Conservation (phyloP, 176 grass and related monocot genomes). For the Oryza officinalis region DNA sequence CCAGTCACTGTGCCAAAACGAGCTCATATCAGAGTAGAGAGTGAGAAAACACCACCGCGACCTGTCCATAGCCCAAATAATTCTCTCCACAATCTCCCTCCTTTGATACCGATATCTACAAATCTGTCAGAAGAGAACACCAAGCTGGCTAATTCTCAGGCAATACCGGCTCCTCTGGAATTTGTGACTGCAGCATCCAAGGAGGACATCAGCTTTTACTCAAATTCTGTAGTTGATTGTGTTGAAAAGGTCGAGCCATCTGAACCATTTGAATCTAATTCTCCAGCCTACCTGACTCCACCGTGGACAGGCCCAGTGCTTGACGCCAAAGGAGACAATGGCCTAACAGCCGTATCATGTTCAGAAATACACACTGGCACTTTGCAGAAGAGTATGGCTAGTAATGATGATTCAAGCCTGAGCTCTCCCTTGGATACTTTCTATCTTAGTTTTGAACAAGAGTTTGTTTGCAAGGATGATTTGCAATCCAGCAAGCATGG, state of each 20-base stretch:
- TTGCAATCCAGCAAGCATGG: slow-evolving; percentile 35
- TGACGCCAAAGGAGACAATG: slow-evolving; percentile 36
- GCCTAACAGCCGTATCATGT: slow-evolving; percentile 30
- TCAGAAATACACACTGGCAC: slow-evolving; percentile 34
- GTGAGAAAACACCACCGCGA: slow-evolving; percentile 51
- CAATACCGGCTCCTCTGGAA: slow-evolving; percentile 41
- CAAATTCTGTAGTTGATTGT: slow-evolving; percentile 39
- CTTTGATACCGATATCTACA: slow-evolving; percentile 16
- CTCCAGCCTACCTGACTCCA: slow-evolving; percentile 48
- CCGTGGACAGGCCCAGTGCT: slow-evolving; percentile 23
- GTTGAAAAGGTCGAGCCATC: slow-evolving; percentile 40
- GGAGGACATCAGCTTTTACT: slow-evolving; percentile 36
- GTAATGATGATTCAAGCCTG: slow-evolving; percentile 48
- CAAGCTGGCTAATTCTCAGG: slow-evolving; percentile 17
- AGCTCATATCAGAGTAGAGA: slow-evolving; percentile 39
- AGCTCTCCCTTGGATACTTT: slow-evolving; percentile 39
- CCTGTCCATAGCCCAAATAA: slow-evolving; percentile 31
- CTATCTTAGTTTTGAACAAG: slow-evolving; percentile 60
- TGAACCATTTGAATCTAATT: slow-evolving; percentile 53
- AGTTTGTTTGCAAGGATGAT: slow-evolving; percentile 75
- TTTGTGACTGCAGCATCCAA: slow-evolving; percentile 36
- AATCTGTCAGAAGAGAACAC: slow-evolving; percentile 38
- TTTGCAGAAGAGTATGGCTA: slow-evolving; percentile 53
- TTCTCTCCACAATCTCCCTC: slow-evolving; percentile 15
- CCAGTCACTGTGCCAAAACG: slow-evolving; percentile 40